Conservation (phyloP, 495 filamentous ascomycete species). For the Margaritispora aquatica region DNA sequence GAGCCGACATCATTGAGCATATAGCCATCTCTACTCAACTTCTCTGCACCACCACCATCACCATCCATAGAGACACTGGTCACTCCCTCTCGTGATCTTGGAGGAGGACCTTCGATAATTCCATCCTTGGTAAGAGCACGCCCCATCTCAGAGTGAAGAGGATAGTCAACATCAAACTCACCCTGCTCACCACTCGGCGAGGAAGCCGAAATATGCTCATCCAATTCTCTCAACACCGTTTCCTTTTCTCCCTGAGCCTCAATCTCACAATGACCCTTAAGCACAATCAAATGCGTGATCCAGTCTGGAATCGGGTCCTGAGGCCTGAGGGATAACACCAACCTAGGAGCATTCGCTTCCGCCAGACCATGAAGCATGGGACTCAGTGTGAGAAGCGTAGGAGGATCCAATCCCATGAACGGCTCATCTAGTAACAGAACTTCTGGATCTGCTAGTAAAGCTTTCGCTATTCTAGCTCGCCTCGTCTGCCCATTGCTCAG, state of each 20-base stretch:
- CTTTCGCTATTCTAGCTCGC: slow-evolving; percentile 80
- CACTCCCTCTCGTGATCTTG: background rate
- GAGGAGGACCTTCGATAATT: slow-evolving; percentile 28
- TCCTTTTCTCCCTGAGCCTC: slow-evolving; percentile 49
- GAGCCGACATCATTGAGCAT: slow-evolving; percentile 11
- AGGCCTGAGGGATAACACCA: slow-evolving; percentile 72
- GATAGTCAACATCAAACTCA: slow-evolving; percentile 25
- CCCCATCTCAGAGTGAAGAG: slow-evolving; percentile 40
- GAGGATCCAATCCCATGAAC: slow-evolving; percentile 94
- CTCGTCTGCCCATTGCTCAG: slow-evolving; percentile 91
- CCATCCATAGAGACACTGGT: background rate
- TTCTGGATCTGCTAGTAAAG: slow-evolving; percentile 70
- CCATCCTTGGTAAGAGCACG: slow-evolving; percentile 38
- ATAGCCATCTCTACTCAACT: slow-evolving; percentile 29
- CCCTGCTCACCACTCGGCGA: background rate
- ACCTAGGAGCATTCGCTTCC: slow-evolving; percentile 53
- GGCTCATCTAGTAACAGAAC: slow-evolving; percentile 87
- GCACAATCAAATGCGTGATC: slow-evolving; percentile 74
- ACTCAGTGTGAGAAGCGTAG: slow-evolving; percentile 62
- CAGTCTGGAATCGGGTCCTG: slow-evolving; percentile 84
- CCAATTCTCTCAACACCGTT: slow-evolving; percentile 35
- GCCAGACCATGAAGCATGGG: slow-evolving; percentile 60
- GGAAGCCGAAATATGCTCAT: background rate
- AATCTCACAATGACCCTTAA: slow-evolving; percentile 55
- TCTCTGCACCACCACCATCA: no score